Base-by-base conservation (phyloP, 2,329 filamentous ascomycete genomes). In the Xylaria polymorpha region DNA sequence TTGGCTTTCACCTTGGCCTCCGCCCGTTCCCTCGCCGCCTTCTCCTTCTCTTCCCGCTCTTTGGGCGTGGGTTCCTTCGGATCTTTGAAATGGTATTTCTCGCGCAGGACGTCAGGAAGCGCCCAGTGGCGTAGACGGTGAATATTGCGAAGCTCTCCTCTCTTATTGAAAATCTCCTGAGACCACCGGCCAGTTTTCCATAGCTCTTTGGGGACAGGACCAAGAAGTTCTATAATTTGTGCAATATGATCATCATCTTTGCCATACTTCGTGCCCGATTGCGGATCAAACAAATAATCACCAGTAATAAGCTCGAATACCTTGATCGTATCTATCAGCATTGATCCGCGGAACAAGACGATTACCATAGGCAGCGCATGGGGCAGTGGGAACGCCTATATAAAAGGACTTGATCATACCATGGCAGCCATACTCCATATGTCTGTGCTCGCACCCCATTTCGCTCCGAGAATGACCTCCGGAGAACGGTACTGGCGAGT, bases 371-470 rank as follows among this genome's bases (percentile, higher is more conserved):
- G 25, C 55, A 7, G n/a, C 6, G 43, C 4, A 48, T 18, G 48
- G 56, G n/a, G 55, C 14, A n/a, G 20, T 46, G 20, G 22, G 15
- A 25, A 48, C 15, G n/a, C 20, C 18, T 53, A 29, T 53, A 22
- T 10, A 29, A 20, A 44, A 29, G 57, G 51, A 22, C 20, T 5
- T 29, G n/a, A 59, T 78, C 89, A 76, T 86, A 98, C 96, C 96
- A 99, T 99, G 74, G 93, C 93, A 68, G 96, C 94, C 96, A 99
- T 99, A 82, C 95, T 98, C 96, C 96, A 99, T 8, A 98, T 93
- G 81, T 99, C 96, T 1, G 96, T 98, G 79, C 95, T 98, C n/a
- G 96, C 96, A 74, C 96, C 96, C 96, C 96, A 99, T 84, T 98
- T 98, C 3, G 94, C 90, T 46, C 96, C 96, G 22, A 99, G 85